phyloP scores from a whole-genome alignment of 2,329 filamentous ascomycete genomes.

The Diaporthe capsici region DNA sequence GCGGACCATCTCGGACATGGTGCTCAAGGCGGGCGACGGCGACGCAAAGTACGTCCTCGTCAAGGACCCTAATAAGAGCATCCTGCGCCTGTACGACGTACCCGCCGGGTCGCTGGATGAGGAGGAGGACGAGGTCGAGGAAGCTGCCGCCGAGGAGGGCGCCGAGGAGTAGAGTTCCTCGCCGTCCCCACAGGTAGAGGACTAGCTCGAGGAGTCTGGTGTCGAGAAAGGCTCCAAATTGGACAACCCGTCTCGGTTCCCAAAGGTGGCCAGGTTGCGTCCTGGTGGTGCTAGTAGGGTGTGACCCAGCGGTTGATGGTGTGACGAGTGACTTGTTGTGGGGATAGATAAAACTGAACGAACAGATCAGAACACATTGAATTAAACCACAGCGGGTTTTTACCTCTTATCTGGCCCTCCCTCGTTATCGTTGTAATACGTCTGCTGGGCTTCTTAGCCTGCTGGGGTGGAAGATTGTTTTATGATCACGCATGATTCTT shows the following conservation, averaged over 20 bases:
- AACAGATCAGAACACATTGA: background rate
- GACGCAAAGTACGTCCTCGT: slow-evolving; percentile 87
- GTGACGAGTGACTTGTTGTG: background rate
- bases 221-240: background rate
- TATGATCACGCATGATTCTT: too few species aligned
- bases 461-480: background rate
- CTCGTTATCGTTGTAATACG: background rate
- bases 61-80: slow-evolving; percentile 97
- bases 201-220: background rate
- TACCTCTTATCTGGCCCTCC: background rate
- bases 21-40: slow-evolving; percentile 72
- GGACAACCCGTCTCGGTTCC: background rate
- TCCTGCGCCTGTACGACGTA: slow-evolving; percentile 93
- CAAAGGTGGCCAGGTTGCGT: too few species aligned
- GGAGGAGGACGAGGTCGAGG: slow-evolving; percentile 72
- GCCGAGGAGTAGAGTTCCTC: slow-evolving; percentile 61
- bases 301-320: background rate
- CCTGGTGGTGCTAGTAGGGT: too few species aligned
- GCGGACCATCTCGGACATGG: slow-evolving; percentile 97
- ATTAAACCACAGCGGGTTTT: slow-evolving; percentile 3
- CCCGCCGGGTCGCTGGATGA: slow-evolving; percentile 92
- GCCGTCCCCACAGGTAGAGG: background rate
- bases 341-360: slow-evolving; percentile 11
- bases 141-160: slow-evolving; percentile 63
- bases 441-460: background rate